Evolutionary conservation across 2,329 filamentous ascomycete species (phyloP).

Genomic region (Thielaviopsis ethacetica): DNA sequence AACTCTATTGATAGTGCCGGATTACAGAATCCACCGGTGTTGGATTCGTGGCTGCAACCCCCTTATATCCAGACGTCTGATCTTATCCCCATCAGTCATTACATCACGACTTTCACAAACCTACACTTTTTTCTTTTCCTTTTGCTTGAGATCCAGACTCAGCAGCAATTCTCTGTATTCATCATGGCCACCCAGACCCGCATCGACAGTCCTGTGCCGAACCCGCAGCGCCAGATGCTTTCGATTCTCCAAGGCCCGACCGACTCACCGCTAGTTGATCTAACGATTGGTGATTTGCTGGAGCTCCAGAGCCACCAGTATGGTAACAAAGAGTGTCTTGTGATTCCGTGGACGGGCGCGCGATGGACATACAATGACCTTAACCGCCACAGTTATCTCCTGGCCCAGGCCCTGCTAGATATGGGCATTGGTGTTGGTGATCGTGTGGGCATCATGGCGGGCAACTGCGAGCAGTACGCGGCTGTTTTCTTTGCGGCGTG

Average conservation of each 20-base stretch:
- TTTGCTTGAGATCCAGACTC: not conserved
- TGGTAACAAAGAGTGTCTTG: slow-evolving; percentile 48
- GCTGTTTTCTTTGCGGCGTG: slow-evolving; percentile 59
- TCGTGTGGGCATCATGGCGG: slow-evolving; percentile 57
- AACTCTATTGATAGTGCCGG: not conserved
- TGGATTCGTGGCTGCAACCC: not conserved
- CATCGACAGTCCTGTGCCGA: slow-evolving; percentile 17
- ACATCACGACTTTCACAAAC: not conserved
- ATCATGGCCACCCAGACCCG: slow-evolving; percentile 11
- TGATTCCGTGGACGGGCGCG: slow-evolving; percentile 61
- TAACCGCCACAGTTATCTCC: slow-evolving; percentile 41
- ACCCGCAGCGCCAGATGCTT: slow-evolving; percentile 23
- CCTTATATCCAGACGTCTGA: not conserved
- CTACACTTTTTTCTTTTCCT: not conserved
- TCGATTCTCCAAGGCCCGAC: slow-evolving; percentile 52
- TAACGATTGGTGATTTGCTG: slow-evolving; percentile 57
- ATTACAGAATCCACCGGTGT: not conserved
- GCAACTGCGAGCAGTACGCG: slow-evolving; percentile 70
- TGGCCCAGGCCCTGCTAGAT: slow-evolving; percentile 49
- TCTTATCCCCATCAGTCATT: not conserved
- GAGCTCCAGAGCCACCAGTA: slow-evolving; percentile 53
- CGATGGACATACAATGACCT: slow-evolving; percentile 57
- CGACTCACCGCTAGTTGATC: slow-evolving; percentile 51
- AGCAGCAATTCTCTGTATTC: not conserved
- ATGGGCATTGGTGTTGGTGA: slow-evolving; percentile 53